Base-by-base conservation (phyloP, 768 basidiomycete species). In the Pisolithus tinctorius region DNA sequence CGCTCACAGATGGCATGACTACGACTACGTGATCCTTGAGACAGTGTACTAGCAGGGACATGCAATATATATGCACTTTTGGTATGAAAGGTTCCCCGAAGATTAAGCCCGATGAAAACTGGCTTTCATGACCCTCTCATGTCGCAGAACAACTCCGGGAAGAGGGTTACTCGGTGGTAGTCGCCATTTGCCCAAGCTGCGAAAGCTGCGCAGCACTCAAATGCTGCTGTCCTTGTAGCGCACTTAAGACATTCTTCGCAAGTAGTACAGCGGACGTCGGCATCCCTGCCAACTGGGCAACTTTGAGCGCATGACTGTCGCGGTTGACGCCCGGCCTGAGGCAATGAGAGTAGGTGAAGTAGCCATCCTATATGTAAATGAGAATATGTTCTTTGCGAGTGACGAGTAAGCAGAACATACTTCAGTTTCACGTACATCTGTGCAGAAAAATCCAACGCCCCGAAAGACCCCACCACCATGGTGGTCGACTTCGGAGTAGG, bases 231-330 rank as follows among this genome's bases (percentile, higher is more conserved):
- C 40, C 63, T 48, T 60, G 67, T 30, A 82, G 58, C 53, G 67
- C 73, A 2, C 58, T 47, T 10, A 90, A 66, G 4, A 80, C 77
- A 6, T 76, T 67, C n/a, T 68, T 67, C 0, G 90, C 91, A 14
- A 89, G 72, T 4, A 65, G 59, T 52, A 93, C 66, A 1, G 79
- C 84, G 6, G 74, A 63, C 8, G 70, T 53, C 1, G 93, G 93
- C 71, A 96, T 80, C 10, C 92, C 90, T 16, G 92, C 93, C 11
- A 95, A 68, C 43, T 85, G 80, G 9, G 94, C 94, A 27, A 94
- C 91, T 63, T 90, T 91, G 49, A 96, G 68, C 0, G 89, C 94
- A 62, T 96, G 94, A 47, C 93, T 94, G 57, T 94, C 81, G 50
- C 84, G 78, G 66, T 94, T 97, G 48, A 97, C 82, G 0, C 94